Evolutionary conservation across 148 eudicot genomes (phyloP), one percentile per base, ranked within the genome.

Genomic region (Rhododendron griersonianum): DNA sequence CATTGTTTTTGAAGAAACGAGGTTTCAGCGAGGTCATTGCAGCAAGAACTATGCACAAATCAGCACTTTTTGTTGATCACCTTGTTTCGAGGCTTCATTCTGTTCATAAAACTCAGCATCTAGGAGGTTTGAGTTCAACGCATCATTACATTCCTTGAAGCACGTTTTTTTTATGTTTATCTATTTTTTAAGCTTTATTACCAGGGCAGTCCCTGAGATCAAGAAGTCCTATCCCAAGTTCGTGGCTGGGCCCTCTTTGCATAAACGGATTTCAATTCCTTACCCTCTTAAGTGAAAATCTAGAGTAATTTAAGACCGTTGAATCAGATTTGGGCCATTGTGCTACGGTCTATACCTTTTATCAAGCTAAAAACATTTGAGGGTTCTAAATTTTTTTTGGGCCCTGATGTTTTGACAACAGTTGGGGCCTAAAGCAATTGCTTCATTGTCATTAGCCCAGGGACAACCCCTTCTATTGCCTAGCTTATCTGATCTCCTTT

Each of bases 81-180:
- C 98, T 95, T 63, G 90, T 95, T 16, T 92, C 95, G 53, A 91
- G 85, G 71, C 97, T 95, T 87, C 96, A 95, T 88, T 89, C 95
- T 23, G 90, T 93, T 67, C 95, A 95, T 87, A 94, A 92, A 89
- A 83, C 97, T 85, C 94, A 95, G 37, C 92, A 94, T 85, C 93
- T 92, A 85, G 96, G 93, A 94, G 98, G 98, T 95, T 88, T 86
- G 98, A 88, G 53, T 84, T 89, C 84, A 30, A 75, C 51, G 28
- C 11, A 81, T 41, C 78, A n/a, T 79, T 39, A 63, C 25, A 48
- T 67, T 69, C 80, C 61, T n/a, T 61, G 19, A 48, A 67, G 47
- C 61, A 50, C 8, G 14, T 37, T 81, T 30, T 33, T 33, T 33
- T 48, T 19, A 51, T 11, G 41, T 15, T 65, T 65, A 65, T 65